Conservation (phyloP, 352 stramenopile genomes). For the Phytophthora foliorum region DNA sequence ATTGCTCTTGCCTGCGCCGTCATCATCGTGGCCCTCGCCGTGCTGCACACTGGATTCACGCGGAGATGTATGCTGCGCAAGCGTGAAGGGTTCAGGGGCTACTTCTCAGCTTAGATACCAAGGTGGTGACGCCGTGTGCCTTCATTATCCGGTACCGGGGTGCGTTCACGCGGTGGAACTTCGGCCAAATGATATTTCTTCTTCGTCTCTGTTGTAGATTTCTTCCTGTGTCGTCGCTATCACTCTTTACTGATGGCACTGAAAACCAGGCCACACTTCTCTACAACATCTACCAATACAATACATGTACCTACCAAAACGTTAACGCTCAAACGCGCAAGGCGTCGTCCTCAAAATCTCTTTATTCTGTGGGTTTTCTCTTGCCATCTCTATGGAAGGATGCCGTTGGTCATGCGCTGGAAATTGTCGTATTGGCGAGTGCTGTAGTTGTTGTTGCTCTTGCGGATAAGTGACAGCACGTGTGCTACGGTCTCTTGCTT, state of each 20-base stretch:
- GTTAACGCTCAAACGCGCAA: conserved; percentile 18
- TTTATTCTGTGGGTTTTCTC: neutral
- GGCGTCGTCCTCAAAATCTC: neutral
- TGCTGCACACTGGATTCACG: conserved; percentile 78
- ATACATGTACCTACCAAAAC: conserved; percentile 19
- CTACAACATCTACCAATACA: conserved; percentile 23
- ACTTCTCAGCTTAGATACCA: conserved; percentile 40
- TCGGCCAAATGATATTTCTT: conserved; percentile 24
- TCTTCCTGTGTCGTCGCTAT: conserved; percentile 12
- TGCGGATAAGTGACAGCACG: conserved; percentile 91
- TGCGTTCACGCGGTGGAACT: neutral
- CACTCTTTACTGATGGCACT: neutral
- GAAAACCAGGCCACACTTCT: neutral
- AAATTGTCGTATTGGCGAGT: conserved; percentile 95
- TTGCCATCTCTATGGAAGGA: conserved; percentile 70
- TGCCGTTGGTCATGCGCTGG: conserved; percentile 95
- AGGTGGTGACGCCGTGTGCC: neutral
- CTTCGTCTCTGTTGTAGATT: conserved; percentile 14
- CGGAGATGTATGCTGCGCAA: conserved; percentile 76
- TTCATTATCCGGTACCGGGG: conserved; percentile 1
- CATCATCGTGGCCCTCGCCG: conserved; percentile 59
- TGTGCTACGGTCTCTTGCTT: conserved; percentile 93
- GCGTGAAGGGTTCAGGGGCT: conserved; percentile 43
- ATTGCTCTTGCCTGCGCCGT: conserved; percentile 58
- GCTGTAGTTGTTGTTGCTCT: conserved; percentile 95